Base-by-base conservation (phyloP, 1,284 basidiomycete species). In the Cutaneotrichosporon arboriforme region DNA sequence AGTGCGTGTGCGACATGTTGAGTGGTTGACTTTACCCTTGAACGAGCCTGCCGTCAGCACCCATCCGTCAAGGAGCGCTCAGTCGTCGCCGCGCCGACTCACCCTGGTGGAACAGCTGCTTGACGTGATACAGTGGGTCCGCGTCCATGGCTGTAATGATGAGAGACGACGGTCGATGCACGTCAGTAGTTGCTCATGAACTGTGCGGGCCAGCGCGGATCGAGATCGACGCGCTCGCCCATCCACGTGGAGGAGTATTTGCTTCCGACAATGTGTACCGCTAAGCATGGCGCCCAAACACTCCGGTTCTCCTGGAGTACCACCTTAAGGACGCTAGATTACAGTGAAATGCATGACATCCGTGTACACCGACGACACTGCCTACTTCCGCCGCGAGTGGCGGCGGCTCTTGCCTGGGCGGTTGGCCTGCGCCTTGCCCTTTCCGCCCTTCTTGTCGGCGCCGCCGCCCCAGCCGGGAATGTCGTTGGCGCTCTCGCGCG, bases 81-180 rank as follows among this genome's bases (percentile, higher is more conserved):
- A 21, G 9, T 8, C 52, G 47, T 10, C 26, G 26, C 26, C 26
- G 26, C 26, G n/a, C n/a, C n/a, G 14, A 63, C 73, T 58, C 68
- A 85, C 87, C 85, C 23, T 90, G 83, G 53, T 84, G 81, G 72
- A 91, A 92, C 58, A 89, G 86, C 64, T 90, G 87, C 73, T 88
- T 89, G 70, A 88, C 77, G 71, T 87, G 83, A 74, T 88, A 91
- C 18, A 91, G 77, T 53, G 88, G 82, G 52, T 86, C 82, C n/a
- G 86, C 86, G 57, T 86, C 85, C 87, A 90, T 88, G 42, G 33
- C 46, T 41, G 40, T 10, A 49, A 26, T 34, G 20, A 26, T 34
- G 38, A n/a, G 9, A 17, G 37, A n/a, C 20, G 18, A 35, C 23
- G 22, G 15, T 37, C 13, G 34, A 31, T 34, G 12, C 43, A n/a